Conservation (phyloP, 306 rosid species). For the Lupinus albus region DNA sequence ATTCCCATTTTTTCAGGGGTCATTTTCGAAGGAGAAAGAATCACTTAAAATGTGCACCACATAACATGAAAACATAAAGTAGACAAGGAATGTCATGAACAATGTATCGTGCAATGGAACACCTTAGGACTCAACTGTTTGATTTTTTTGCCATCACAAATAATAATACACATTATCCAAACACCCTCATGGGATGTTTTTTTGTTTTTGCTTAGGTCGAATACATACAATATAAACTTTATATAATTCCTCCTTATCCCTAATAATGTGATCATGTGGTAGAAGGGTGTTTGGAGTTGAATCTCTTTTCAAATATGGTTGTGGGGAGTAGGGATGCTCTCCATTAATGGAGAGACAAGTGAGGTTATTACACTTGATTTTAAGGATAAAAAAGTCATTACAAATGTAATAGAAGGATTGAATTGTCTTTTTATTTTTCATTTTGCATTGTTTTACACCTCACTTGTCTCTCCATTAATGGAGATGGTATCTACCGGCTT, state of each 20-base stretch:
- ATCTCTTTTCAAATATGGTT: conserved; percentile 6
- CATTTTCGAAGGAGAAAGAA: conserved; percentile 28
- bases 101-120: conserved; percentile 21
- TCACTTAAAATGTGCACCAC: conserved; percentile 28
- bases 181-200: conserved; percentile 40
- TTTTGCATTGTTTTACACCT: too few relatives aligned
- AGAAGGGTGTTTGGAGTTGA: conserved; percentile 17
- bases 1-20: background rate
- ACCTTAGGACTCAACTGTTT: conserved; percentile 8
- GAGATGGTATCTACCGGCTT: too few relatives aligned
- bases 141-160: conserved; percentile 33
- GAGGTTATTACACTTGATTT: too few relatives aligned
- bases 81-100: conserved; percentile 42
- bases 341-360: too few relatives aligned
- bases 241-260: background rate
- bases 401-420: too few relatives aligned
- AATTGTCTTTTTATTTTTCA: too few relatives aligned
- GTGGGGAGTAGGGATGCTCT: too few relatives aligned
- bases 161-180: conserved; percentile 36
- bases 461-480: too few relatives aligned
- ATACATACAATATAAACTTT: conserved; percentile 13
- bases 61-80: conserved; percentile 30
- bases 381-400: too few relatives aligned
- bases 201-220: conserved; percentile 16
- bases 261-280: conserved; percentile 17